Percentiles rank a stretch among this genome's conserved stretches.
Conservation (phyloP, 2,329 filamentous ascomycete species). For the Penicillium sp. region DNA sequence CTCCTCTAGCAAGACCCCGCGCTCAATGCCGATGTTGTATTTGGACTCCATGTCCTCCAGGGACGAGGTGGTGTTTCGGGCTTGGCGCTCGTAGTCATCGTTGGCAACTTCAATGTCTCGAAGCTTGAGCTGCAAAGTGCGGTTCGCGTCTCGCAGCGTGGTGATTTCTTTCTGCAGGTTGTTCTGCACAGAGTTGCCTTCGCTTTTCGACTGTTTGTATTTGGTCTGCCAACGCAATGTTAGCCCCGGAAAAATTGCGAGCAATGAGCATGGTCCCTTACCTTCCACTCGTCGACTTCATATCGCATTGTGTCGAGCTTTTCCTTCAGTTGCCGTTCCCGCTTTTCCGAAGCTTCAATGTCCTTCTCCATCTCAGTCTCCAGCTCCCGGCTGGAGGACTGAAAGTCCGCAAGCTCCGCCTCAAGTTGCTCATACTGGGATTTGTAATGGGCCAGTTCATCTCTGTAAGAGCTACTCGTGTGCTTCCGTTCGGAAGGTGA, state of each 20-base stretch:
- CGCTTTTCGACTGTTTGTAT: conserved; percentile 90
- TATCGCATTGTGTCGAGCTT: conserved; percentile 82
- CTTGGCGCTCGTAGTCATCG: conserved; percentile 96
- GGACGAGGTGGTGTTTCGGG: conserved; percentile 90
- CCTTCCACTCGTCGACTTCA: conserved; percentile 98
- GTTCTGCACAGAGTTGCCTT: conserved; percentile 81
- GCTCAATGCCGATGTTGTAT: conserved; percentile 91
- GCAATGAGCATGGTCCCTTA: conserved; percentile 41
- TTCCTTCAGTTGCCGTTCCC: conserved; percentile 79
- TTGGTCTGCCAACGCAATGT: conserved; percentile 65
- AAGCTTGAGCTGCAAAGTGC: conserved; percentile 76
- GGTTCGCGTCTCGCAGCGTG: conserved; percentile 77
- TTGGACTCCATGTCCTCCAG: conserved; percentile 96
- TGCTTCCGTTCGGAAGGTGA: conserved; percentile 42
- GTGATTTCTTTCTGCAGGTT: conserved; percentile 94
- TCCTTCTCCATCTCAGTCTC: conserved; percentile 95
- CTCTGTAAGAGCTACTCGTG: conserved; percentile 54
- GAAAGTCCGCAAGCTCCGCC: conserved; percentile 87
- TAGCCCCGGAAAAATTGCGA: conserved; percentile 1
- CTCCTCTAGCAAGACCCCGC: conserved; percentile 89
- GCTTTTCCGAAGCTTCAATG: conserved; percentile 90
- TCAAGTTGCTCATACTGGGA: conserved; percentile 91
- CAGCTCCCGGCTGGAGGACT: conserved; percentile 87
- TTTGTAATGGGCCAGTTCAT: conserved; percentile 93
- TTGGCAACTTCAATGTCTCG: conserved; percentile 97